phyloP scores from a whole-genome alignment of 83 land plant species.

The Thuja plicata region DNA sequence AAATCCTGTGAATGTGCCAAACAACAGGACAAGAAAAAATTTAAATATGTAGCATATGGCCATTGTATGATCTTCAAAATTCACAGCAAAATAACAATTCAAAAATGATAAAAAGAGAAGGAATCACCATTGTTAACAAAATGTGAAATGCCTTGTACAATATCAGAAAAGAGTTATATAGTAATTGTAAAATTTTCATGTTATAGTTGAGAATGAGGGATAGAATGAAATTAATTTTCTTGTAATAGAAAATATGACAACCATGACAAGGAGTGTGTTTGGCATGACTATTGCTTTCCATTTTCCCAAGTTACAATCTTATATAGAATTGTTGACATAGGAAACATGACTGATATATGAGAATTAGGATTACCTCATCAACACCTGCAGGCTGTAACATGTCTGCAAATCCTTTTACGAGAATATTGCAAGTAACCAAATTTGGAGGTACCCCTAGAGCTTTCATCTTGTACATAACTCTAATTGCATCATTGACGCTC shows the following conservation, averaged over 20 bases:
- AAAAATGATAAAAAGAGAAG: neutral
- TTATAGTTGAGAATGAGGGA: neutral
- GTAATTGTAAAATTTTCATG: neutral
- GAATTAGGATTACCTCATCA: conserved; percentile 49
- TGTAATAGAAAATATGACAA: neutral
- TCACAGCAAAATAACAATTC: neutral
- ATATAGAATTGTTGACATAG: neutral
- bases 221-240: neutral
- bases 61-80: neutral
- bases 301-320: neutral
- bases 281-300: neutral
- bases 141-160: conserved; percentile 1
- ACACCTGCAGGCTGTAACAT: conserved; percentile 45
- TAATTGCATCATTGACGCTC: conserved; percentile 51
- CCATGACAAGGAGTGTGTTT: neutral
- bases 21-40: neutral
- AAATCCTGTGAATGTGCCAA: neutral
- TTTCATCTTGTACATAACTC: conserved; percentile 61
- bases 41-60: neutral
- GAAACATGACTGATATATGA: too few species aligned
- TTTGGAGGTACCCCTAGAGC: conserved; percentile 63
- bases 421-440: conserved; percentile 64
- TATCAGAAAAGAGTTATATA: neutral
- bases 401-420: conserved; percentile 78
- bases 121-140: neutral